Base-by-base conservation (phyloP, 495 filamentous ascomycete species). In the Tuber aestivum region DNA sequence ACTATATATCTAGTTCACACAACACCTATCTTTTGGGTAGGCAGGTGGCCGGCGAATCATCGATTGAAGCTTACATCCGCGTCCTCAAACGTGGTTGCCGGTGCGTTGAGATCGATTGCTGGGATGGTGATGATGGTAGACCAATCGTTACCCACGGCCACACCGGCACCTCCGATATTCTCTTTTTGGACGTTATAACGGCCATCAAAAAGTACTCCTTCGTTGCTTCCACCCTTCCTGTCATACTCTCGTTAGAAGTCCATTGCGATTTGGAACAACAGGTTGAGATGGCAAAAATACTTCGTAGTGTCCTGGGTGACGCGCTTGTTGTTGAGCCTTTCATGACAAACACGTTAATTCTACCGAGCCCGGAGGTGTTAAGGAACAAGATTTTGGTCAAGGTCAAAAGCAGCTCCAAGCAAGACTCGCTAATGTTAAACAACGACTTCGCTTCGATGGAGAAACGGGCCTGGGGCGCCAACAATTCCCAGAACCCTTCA, bases 1-100 rank as follows among this genome's bases (percentile, higher is more conserved):
- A 99, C 82, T 97, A 94, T 88, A 95, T 98, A 77, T 97, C 95
- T 6, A 97, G 94, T 86, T 97, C 95, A 27, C 95, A 99, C 86
- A 99, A 99, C 84, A 98, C 95, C 16, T 99, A 99, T 82, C 90
- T 99, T 18, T 85, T 95, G 38, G 95, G 95, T 27, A 90, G 94
- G 37, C 95, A 99, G 83, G 91, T 98, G 16, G 91, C 89, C 41
- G 94, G 94, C 38, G 89, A 91, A 50, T 97, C 95, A 32, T 97
- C 94, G 78, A 91, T 94, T 18, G 95, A 99, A 83, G 93, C 92
- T 40, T 99, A 99, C 84, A 95, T 98, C 81, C 89, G 88, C 72
- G 93, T 94, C n/a, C 86, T 99, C 38, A 89, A 93, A 78, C 89
- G 91, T 70, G 94, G 94, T 61, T 99, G 95, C 83, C 91, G 95